Conservation (phyloP, 2,329 filamentous ascomycete species). For the Fusarium keratoplasticum region DNA sequence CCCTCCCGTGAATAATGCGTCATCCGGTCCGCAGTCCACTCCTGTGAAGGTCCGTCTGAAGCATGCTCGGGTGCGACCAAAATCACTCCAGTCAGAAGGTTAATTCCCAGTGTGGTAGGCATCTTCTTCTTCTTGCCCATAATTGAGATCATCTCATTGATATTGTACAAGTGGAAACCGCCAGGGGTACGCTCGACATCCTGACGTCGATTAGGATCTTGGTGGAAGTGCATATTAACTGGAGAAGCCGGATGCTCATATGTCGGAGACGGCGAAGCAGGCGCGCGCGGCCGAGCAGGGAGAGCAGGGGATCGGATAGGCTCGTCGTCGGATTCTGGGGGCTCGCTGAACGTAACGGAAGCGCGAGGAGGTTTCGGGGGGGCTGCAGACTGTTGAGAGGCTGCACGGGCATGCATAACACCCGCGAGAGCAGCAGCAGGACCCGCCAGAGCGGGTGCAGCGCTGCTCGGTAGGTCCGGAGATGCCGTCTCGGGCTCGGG, state of each 20-base stretch:
- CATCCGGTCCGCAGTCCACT: constrained; percentile 95
- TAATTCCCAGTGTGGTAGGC: constrained; percentile 96
- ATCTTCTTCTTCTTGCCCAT: constrained; percentile 98
- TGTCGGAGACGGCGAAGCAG: constrained; percentile 34
- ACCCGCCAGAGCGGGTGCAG: constrained; percentile 49
- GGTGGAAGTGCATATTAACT: constrained; percentile 19
- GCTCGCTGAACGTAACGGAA: constrained; percentile 42
- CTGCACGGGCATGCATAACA: constrained; percentile 63
- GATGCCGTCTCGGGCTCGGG: constrained; percentile 29
- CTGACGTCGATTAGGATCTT: constrained; percentile 39
- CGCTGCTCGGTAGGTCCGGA: constrained; percentile 48
- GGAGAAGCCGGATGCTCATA: constrained; percentile 40
- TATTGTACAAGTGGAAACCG: constrained; percentile 94
- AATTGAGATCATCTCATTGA: constrained; percentile 96
- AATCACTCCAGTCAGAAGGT: constrained; percentile 87
- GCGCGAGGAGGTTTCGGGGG: constrained; percentile 44
- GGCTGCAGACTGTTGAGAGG: constrained; percentile 46
- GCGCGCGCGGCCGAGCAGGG: constrained; percentile 50
- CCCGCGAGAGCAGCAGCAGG: constrained; percentile 67
- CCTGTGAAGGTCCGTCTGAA: constrained; percentile 84
- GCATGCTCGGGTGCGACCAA: constrained; percentile 90
- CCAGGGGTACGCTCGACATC: constrained; percentile 70
- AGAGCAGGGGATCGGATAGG: constrained; percentile 52
- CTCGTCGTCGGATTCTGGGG: constrained; percentile 46
- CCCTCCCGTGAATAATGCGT: constrained; percentile 98